These are phyloP conservation scores for Platanthera zijinensis DNA, from an alignment of 106 monocot species.

Conservation along the genomic window DNA sequence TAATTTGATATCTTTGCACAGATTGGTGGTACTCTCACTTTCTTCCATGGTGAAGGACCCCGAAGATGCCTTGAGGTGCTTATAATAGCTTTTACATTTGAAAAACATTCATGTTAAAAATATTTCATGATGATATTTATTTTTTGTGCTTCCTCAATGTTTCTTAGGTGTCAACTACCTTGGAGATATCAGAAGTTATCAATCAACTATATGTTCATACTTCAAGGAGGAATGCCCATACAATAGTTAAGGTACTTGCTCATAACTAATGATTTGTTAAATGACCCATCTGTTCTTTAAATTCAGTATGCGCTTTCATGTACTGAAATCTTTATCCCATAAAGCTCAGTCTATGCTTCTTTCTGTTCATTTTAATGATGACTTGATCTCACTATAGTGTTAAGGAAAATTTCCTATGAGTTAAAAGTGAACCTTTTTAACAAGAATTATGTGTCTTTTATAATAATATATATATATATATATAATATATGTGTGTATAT, in stretches of 20 bases:
- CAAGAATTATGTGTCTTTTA: not conserved
- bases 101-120: not conserved
- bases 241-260: slow-evolving; percentile 80
- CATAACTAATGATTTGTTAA: not conserved
- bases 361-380: not conserved
- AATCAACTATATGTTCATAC: slow-evolving; percentile 66
- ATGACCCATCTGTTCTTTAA: not conserved
- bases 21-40: slow-evolving; percentile 96
- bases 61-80: slow-evolving; percentile 93
- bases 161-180: slow-evolving; percentile 67
- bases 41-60: slow-evolving; percentile 72
- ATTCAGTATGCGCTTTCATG: not conserved
- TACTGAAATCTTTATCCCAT: not conserved
- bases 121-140: not conserved
- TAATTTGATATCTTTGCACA: slow-evolving; percentile 19
- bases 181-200: slow-evolving; percentile 86
- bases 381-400: not conserved
- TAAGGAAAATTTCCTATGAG: not conserved
- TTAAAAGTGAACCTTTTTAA: not conserved
- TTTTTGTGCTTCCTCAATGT: not conserved
- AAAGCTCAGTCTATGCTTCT: not conserved
- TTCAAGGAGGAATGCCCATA: slow-evolving; percentile 69
- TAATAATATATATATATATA: not conserved
- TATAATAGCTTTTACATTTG: not conserved
- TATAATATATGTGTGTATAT: no score